Evolutionary conservation across 805 yeast genomes (phyloP), one percentile per base, ranked within the genome.

Genomic region (Ogataea pini): DNA sequence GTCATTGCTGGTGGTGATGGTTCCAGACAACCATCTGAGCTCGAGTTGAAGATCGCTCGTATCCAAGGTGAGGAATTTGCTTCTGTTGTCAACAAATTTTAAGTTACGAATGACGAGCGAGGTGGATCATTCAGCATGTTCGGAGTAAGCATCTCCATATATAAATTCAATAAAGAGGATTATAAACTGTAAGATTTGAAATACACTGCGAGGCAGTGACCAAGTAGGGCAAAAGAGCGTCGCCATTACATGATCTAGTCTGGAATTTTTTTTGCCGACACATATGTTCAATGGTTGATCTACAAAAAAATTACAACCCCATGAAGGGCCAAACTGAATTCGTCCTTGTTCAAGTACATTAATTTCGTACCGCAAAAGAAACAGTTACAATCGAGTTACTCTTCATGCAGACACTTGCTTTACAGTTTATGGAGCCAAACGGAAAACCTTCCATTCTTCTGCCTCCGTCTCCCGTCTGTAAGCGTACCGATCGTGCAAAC

Each of bases 401-500:
- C n/a, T n/a, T n/a, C n/a, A n/a, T n/a, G n/a, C n/a, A n/a, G n/a
- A n/a, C n/a, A n/a, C n/a, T n/a, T n/a, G n/a, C n/a, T n/a, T n/a
- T n/a, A n/a, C n/a, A n/a, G n/a, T n/a, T 13, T 28, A 68, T 48
- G 97, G 96, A 7, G 96, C 87, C 34, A 89, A 70, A 68, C 97
- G 79, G 32, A 73, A 69, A 25, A 85, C 59, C 42, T 75, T 68
- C 95, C 96, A 91, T 27, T 73, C 69, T 1, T 66, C 72, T 12
- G 70, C 73, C 12, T 54, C 57, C 7, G 64, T 55, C 19, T 78
- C 80, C 64, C 95, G 76, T 51, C 78, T 76, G 68, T 77, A 91
- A 12, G 83, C 80, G 43, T 91, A 73, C 58, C 99, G 79, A 67
- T 94, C 99, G 67, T 94, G 99, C 44, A 92, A 73, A 65, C 99